Evolutionary conservation across 2,329 filamentous ascomycete species (phyloP), one percentile per base, ranked within the genome.

Genomic region (Colletotrichum spaethianum): DNA sequence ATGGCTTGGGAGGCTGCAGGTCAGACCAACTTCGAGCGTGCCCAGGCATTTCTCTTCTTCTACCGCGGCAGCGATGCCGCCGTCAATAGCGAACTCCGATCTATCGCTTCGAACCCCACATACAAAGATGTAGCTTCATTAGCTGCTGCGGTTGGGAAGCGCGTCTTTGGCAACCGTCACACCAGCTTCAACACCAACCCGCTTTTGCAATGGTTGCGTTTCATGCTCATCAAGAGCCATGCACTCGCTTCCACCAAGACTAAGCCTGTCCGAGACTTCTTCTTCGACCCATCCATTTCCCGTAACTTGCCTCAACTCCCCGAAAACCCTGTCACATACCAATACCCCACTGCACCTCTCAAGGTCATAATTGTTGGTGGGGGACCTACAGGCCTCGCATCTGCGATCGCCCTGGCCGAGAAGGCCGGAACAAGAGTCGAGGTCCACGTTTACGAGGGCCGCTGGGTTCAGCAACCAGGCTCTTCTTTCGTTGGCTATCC

Each of bases 401-500:
- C 78, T 28, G 79, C 80, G 2, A 81, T 82, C 59, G 78, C 78
- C 18, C 74, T 82, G 5, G 80, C 80, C 14, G 80, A 82, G 48
- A 80, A 80, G 55, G 80, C 79, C n/a, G 72, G 52, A 0, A 77
- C 77, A 1, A 76, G 67, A 11, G 77, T 82, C 3, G 78, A 82
- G 66, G 77, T 82, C 1, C 80, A 82, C 64, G 75, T 82, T 12
- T 82, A 78, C 71, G 80, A 82, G 69, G 74, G 79, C 40, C 77
- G 80, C 9, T 82, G 80, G 79, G 70, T 78, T 2, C 67, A 67
- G 57, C 75, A 46, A 55, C 56, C 56, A 63, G 77, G 26, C 7
- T 28, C 40, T 20, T 26, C 63, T 20, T 70, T 62, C 28, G 74
- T 79, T 40, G 77, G 76, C 52, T 81, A 80, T 63, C 80, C 80